These are phyloP conservation scores for Wilhelminamyces savonicus DNA, from an alignment of 805 yeast genomes.

Conservation along the genomic window DNA sequence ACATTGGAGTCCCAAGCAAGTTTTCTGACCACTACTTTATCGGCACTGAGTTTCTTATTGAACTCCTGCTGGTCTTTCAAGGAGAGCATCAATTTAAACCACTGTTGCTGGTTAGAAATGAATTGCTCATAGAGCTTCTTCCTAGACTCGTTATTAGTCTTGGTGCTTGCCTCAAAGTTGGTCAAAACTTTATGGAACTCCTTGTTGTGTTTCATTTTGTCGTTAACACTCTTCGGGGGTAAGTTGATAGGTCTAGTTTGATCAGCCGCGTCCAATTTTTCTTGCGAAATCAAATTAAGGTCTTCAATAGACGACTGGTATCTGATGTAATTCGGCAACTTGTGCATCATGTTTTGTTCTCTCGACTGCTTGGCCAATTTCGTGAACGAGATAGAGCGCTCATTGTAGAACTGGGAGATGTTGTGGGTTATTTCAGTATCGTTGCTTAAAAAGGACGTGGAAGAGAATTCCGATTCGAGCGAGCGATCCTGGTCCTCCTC, in stretches of 20 bases:
- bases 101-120: constrained; percentile 17
- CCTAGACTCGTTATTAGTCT: constrained; percentile 16
- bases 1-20: constrained; percentile 33
- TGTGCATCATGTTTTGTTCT: constrained; percentile 27
- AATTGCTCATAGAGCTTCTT: constrained; percentile 11
- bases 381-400: constrained; percentile 28
- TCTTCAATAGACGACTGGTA: constrained; percentile 38
- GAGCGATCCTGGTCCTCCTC: constrained; percentile 7
- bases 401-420: constrained; percentile 29
- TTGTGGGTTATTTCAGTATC: constrained; percentile 30
- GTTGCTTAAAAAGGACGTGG: constrained; percentile 11
- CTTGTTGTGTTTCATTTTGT: constrained; percentile 48
- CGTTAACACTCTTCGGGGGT: constrained; percentile 57
- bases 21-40: constrained; percentile 24
- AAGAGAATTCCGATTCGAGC: constrained; percentile 3
- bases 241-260: constrained; percentile 66
- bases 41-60: constrained; percentile 16
- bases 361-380: constrained; percentile 25
- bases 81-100: constrained; percentile 18
- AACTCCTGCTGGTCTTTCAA: constrained; percentile 14
- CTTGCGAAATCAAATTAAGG: constrained; percentile 51
- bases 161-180: constrained; percentile 28
- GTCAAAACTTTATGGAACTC: constrained; percentile 44
- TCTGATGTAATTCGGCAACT: constrained; percentile 31
- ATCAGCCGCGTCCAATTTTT: constrained; percentile 48